Base-by-base conservation (phyloP, 129 eudicot species). In the Arctium minus region DNA sequence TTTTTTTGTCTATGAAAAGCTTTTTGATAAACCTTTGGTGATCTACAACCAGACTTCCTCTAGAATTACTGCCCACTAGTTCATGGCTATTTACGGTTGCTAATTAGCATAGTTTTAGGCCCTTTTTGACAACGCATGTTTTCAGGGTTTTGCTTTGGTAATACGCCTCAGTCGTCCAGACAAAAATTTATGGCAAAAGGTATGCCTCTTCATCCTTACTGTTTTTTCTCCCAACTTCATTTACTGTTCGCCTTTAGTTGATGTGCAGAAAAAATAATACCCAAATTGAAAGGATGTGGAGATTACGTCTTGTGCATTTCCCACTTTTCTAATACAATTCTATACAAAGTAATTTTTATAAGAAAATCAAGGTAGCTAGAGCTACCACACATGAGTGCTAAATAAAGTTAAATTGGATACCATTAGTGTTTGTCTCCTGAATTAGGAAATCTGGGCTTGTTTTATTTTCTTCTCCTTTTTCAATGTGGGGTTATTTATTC, bases 131-230 rank as follows among this genome's bases (percentile, higher is more conserved):
- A 81, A 77, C 80, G 85, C 74, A 81, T 75, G 74, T 83, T 91
- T 91, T 83, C 98, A 94, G 98, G 98, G 86, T 80, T 85, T 88
- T 86, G 91, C 80, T 91, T 77, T 86, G 92, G 92, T 87, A 88
- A 83, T 84, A 85, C 87, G 77, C 86, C 97, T 88, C 89, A 86
- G 87, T 91, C 97, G 37, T 76, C 98, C 87, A 86, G 86, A 87
- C 91, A 92, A 85, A 92, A 85, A 86, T 77, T 91, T 91, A 89
- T 88, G 86, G 91, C 92, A 75, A 94, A 94, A 94, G 98, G 98
- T 94, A 92, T 92, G 94, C 85, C 81, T 77, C 81, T 88, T 56
- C 13, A 36, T 73, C 68, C 78, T 48, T 80, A 74, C 2, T 8
- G 22, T 81, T 73, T 68, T 37, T 75, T 36, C 37, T 78, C 37